Conservation (phyloP, 2,329 filamentous ascomycete species). For the Ampelomyces quisqualis region DNA sequence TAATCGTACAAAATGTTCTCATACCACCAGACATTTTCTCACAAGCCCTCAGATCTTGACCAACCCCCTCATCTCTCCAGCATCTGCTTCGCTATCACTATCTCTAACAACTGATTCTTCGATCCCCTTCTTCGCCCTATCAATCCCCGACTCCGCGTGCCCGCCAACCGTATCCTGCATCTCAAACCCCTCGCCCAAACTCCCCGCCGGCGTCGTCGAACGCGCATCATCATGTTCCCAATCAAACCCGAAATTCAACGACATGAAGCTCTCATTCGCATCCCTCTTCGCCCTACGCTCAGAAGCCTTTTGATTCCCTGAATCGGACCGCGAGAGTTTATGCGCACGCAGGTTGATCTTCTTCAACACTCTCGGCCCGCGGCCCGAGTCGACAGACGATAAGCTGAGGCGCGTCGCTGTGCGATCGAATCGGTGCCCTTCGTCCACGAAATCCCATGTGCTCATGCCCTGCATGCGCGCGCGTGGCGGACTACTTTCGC, state of each 20-base stretch:
- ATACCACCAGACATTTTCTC: too few relatives aligned
- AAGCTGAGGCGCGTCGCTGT: not conserved
- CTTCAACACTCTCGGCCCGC: not conserved
- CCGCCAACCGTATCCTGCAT: constrained; percentile 21
- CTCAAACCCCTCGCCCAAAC: constrained; percentile 19
- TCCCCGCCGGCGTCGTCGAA: constrained; percentile 9
- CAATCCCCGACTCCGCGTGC: not conserved
- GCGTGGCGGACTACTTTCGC: constrained; percentile 18
- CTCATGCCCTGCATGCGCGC: constrained; percentile 30
- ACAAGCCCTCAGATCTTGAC: too few relatives aligned
- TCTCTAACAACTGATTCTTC: not conserved
- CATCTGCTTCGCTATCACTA: constrained; percentile 1
- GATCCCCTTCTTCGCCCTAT: not conserved
- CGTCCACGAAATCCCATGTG: too few relatives aligned
- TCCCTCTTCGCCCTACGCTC: not conserved
- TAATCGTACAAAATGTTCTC: too few relatives aligned
- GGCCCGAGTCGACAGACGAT: not conserved
- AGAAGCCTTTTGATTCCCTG: not conserved
- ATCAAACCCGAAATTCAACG: constrained; percentile 22
- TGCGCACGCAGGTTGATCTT: too few relatives aligned
- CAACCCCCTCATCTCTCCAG: not conserved
- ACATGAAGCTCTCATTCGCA: constrained; percentile 5
- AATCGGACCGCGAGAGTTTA: not conserved
- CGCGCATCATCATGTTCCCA: constrained; percentile 9
- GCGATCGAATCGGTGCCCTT: constrained; percentile 11